A percentile compares a stretch with the other conserved stretches of the same genome.
phyloP scores from a whole-genome alignment of 495 filamentous ascomycete species.

The Hypoxylon perforatum region DNA sequence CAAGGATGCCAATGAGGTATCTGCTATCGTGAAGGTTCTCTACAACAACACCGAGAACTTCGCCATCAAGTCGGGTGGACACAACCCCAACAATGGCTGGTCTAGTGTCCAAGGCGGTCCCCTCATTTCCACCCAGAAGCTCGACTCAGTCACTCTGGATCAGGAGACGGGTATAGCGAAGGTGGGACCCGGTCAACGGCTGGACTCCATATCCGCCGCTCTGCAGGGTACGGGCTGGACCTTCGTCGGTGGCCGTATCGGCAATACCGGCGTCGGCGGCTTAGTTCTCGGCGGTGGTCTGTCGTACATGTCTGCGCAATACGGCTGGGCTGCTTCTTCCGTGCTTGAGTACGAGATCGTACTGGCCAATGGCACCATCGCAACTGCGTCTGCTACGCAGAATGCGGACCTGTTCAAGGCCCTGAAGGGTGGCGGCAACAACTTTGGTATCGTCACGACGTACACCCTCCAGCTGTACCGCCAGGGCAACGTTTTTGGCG shows the following conservation, averaged over 20 bases:
- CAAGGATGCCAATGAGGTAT: constrained; percentile 49
- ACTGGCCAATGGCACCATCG: constrained; percentile 65
- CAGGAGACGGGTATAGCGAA: constrained; percentile 55
- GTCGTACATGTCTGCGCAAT: constrained; percentile 63
- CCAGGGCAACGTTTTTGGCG: constrained; percentile 64
- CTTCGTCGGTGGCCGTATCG: constrained; percentile 63
- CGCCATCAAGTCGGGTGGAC: constrained; percentile 63
- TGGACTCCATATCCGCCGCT: constrained; percentile 59
- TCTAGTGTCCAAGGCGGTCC: constrained; percentile 64
- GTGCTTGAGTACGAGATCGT: constrained; percentile 68
- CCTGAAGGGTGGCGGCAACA: constrained; percentile 62
- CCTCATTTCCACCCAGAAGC: constrained; percentile 60
- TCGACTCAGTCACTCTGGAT: constrained; percentile 59
- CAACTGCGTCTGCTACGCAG: constrained; percentile 56
- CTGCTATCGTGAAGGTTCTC: constrained; percentile 47
- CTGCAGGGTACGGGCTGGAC: constrained; percentile 60
- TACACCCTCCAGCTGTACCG: constrained; percentile 60
- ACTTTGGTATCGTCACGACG: constrained; percentile 62
- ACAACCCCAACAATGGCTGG: constrained; percentile 61
- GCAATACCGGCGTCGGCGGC: constrained; percentile 58
- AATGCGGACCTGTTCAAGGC: constrained; percentile 57
- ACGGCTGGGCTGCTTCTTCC: constrained; percentile 67
- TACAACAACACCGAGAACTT: constrained; percentile 55
- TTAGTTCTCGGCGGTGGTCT: constrained; percentile 57
- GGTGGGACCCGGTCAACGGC: constrained; percentile 61